Conservation (phyloP, 2,329 filamentous ascomycete species). For the Lecanicillium sp. region DNA sequence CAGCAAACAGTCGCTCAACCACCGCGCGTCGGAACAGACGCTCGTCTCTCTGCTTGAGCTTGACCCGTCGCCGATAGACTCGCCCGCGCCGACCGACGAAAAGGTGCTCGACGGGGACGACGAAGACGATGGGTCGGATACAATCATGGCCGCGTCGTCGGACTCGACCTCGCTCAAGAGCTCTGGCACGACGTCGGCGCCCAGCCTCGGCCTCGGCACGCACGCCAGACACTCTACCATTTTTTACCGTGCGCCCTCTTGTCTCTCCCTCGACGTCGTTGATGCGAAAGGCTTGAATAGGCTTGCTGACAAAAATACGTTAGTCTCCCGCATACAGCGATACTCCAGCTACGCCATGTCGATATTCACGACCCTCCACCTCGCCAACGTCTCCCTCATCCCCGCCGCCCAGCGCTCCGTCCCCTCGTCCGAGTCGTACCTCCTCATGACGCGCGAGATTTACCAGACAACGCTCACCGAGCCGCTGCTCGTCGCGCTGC, state of each 20-base stretch:
- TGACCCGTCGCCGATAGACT: slow-evolving; percentile 73
- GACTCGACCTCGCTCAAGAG: slow-evolving; percentile 5
- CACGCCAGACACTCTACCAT: slow-evolving; percentile 59
- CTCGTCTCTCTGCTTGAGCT: slow-evolving; percentile 66
- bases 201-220: slow-evolving; percentile 63
- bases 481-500: slow-evolving; percentile 70
- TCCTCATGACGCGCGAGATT: slow-evolving; percentile 84
- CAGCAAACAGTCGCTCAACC: slow-evolving; percentile 24
- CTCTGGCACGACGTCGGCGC: slow-evolving; percentile 37
- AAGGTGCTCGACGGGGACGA: slow-evolving; percentile 39
- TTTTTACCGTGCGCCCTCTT: slow-evolving; percentile 60
- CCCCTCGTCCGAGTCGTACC: slow-evolving; percentile 70
- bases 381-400: slow-evolving; percentile 75
- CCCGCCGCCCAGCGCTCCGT: slow-evolving; percentile 70
- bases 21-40: slow-evolving; percentile 45
- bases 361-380: slow-evolving; percentile 69
- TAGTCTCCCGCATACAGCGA: slow-evolving; percentile 71
- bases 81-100: slow-evolving; percentile 42
- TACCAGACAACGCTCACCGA: slow-evolving; percentile 83
- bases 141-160: slow-evolving; percentile 20
- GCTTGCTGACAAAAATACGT: no score
- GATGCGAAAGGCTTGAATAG: no score
- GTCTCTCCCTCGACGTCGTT: neutral
- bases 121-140: slow-evolving; percentile 19
- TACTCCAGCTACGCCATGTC: slow-evolving; percentile 85